Evolutionary conservation across 768 basidiomycete species (phyloP), one percentile per base, ranked within the genome.

Genomic region (Paxillus involutus): DNA sequence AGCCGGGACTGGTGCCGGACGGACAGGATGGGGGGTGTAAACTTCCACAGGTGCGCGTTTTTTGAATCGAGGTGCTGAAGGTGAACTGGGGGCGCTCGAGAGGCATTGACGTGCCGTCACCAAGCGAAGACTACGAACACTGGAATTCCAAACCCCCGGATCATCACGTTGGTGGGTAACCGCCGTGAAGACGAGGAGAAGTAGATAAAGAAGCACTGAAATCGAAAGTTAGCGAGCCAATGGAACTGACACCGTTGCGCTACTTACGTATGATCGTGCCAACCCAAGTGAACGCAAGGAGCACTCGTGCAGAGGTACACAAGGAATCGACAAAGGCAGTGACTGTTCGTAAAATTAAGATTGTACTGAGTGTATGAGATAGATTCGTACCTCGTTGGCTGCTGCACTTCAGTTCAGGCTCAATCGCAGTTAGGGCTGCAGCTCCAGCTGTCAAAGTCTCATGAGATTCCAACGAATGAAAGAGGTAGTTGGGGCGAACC

Each of bases 271-370:
- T 65, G 43, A 68, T 49, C 26, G 77, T 69, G 59, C 70, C 77
- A 40, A 74, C 69, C 86, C 85, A 88, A 47, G 81, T 75, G 60
- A 88, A 86, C 3, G 78, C 83, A 56, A 83, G 70, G 29, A 89
- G 71, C 29, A 85, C 73, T 43, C 69, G 74, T 19, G 76, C 75
- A 9, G 88, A 88, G 6, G 70, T 67, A 62, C 88, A 91, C 5
- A 41, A 12, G 9, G 24, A 35, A 45, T 54, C 3, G 14, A 21
- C 6, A 2, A 17, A 53, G 12, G 29, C 1, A 3, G 45, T 42
- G 35, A 10, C 52, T 62, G 29, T 35, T 6, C 13, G 3, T 3
- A 16, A 26, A 35, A 12, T 47, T 62, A 33, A 59, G 55, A 47
- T n/a, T 10, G 3, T n/a, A 16, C 29, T 9, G 41, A n/a, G 37